Base-by-base conservation (phyloP, 176 grass and related monocot species). In the Phoenix dactylifera region DNA sequence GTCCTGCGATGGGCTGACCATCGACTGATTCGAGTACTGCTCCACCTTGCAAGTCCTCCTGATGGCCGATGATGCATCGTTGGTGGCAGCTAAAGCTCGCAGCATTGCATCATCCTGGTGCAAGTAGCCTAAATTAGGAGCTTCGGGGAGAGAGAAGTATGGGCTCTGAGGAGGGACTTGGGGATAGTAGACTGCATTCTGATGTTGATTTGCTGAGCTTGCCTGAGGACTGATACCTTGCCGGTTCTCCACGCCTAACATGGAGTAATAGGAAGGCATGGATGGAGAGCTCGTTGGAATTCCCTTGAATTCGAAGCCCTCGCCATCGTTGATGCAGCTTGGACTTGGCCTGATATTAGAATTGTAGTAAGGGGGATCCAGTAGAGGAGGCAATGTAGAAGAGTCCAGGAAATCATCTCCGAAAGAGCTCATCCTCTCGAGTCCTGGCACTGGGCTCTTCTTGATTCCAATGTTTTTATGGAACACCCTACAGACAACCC, bases 401-500 rank as follows among this genome's bases (percentile, higher is more conserved):
- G 69, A 22, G 49, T 90, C 75, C 54, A 90, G 28, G 57, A 96
- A 74, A 15, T 82, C 87, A 39, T 49, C 73, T 44, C 76, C 77
- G 51, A 79, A 51, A 18, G 74, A 83, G 15, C 72, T 53, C 4
- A 79, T 66, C 16, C 80, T 82, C 29, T 90, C 86, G 2, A 79
- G 63, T 22, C 68, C 77, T 20, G 60, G 71, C 78, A 79, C 62
- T 58, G 81, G 59, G 54, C 24, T 65, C 25, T 68, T 66, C 59
- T 22, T 73, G 16, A 69, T 59, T 22, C 74, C 67, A 17, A 75
- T 62, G 18, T 72, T 72, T 75, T 97, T 97, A 71, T 97, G 80
- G 79, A 85, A 75, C 58, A 97, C 59, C 74, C 85, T 87, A 82
- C 81, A 83, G 24, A 97, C 92, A 4, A 80, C 92, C 92, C 92